Conservation (phyloP, 495 filamentous ascomycete genomes). For the Penicillium bialowiezense region DNA sequence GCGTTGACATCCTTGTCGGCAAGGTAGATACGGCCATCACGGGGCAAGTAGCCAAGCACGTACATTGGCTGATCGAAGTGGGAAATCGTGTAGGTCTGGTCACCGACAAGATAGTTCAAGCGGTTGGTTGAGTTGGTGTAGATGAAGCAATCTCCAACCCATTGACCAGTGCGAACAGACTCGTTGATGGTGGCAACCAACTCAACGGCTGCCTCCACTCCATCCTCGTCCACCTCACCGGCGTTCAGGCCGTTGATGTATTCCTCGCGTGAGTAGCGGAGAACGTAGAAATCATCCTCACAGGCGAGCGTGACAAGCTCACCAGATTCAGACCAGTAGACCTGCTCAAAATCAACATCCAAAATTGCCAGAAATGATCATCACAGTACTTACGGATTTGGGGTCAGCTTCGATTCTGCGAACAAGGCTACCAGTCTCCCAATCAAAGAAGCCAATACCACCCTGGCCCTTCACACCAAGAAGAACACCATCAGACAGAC, state of each 20-base stretch:
- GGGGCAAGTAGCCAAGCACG: conserved; percentile 88
- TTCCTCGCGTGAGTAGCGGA: conserved; percentile 84
- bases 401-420: conserved; percentile 96
- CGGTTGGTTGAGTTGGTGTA: conserved; percentile 97
- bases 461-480: conserved; percentile 93
- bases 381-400: conserved; percentile 52
- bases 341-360: conserved; percentile 42
- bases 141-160: conserved; percentile 98
- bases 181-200: conserved; percentile 94
- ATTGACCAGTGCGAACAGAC: conserved; percentile 89
- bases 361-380: conserved; percentile 4
- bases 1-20: conserved; percentile 93
- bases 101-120: conserved; percentile 95
- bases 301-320: conserved; percentile 91
- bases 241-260: conserved; percentile 78
- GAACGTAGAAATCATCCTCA: conserved; percentile 92
- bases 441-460: conserved; percentile 94
- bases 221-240: conserved; percentile 87
- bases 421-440: conserved; percentile 84
- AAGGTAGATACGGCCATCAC: conserved; percentile 89
- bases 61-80: conserved; percentile 97
- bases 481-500: conserved; percentile 84
- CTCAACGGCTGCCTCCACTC: conserved; percentile 95
- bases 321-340: conserved; percentile 97
- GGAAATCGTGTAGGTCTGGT: conserved; percentile 97